Base-by-base conservation (phyloP, 208 protist species). In the Novymonas esmeraldas region DNA sequence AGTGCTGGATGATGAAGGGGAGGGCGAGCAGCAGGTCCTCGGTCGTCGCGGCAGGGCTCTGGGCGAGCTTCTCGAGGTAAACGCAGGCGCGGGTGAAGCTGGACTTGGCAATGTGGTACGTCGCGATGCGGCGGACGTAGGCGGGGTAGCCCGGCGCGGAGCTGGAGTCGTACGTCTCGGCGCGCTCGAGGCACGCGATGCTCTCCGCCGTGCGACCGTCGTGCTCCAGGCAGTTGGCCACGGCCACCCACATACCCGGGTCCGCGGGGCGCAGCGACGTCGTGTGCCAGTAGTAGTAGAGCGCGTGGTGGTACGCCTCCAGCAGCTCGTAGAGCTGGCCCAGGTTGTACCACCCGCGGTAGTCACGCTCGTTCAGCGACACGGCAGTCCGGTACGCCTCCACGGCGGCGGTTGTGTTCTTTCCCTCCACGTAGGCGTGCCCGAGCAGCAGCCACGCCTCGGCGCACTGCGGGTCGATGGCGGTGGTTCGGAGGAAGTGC, bases 251-350 rank as follows among this genome's bases (percentile, higher is more conserved):
- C 96, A 99, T 99, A 51, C 98, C 93, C 16, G 92, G 78, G 74
- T 99, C 98, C 14, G 89, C 95, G 3, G 97, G 97, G n/a, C 96
- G 77, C 4, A 98, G 79, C 18, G 82, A 82, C 1, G 89, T 92
- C 11, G 97, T 96, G 58, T 98, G 98, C 68, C 90, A 89, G 64
- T 98, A 99, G 73, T 99, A 99, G 80, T 98, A 98, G 0, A 98
- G 65, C 11, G 98, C 97, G 58, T 98, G 98, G 57, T 95, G 82
- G 33, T 94, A 96, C 68, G 98, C 84, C 72, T 98, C 86, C 11
- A 99, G 79, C 18, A 99, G 59, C 79, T 99, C 97, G 81, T 99
- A 99, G 2, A 98, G 92, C 73, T 99, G 98, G 5, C 98, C 98
- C 2, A 99, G 76, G 58, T 98, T 98, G 82, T 99, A 99, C 97